Conservation (phyloP, 164 flowering plant genomes). For the Aristolochia contorta region DNA sequence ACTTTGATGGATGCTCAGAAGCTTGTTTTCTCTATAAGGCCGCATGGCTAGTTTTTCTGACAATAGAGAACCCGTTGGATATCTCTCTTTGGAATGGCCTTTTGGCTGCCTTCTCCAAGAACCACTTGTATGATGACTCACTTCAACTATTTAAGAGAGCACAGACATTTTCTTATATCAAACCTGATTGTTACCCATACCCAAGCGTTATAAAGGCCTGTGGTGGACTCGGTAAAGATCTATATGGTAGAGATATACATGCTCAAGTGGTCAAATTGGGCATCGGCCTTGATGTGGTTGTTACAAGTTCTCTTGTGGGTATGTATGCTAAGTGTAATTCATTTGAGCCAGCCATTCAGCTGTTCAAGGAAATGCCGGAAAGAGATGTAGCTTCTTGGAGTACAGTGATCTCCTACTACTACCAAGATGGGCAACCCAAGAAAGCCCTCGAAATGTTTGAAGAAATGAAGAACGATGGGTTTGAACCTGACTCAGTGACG, state of each 20-base stretch:
- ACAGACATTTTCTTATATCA: constrained; percentile 20
- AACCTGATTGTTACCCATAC: constrained; percentile 46
- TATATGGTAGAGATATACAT: constrained; percentile 37
- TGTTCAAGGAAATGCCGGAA: constrained; percentile 58
- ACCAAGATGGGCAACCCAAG: constrained; percentile 42
- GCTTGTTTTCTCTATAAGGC: constrained; percentile 10
- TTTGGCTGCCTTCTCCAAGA: constrained; percentile 43
- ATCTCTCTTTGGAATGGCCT: constrained; percentile 57
- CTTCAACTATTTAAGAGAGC: constrained; percentile 32
- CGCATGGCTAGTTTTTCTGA: constrained; percentile 38
- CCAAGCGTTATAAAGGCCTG: constrained; percentile 66
- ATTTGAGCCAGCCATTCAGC: constrained; percentile 23
- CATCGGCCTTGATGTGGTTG: constrained; percentile 40
- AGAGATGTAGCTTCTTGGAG: constrained; percentile 71
- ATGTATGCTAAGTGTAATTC: constrained; percentile 47
- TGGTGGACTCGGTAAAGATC: constrained; percentile 28
- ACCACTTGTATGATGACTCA: constrained; percentile 38
- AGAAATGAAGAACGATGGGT: constrained; percentile 38
- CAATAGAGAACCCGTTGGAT: constrained; percentile 33
- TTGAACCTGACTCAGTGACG: constrained; percentile 50
- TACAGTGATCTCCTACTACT: constrained; percentile 53
- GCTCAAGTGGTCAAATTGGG: constrained; percentile 37
- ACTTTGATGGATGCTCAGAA: constrained; percentile 11
- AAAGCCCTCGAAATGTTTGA: constrained; percentile 50
- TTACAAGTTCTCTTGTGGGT: constrained; percentile 36